Evolutionary conservation across 2,329 filamentous ascomycete genomes (phyloP).

Genomic region (Microcyclospora pomicola): DNA sequence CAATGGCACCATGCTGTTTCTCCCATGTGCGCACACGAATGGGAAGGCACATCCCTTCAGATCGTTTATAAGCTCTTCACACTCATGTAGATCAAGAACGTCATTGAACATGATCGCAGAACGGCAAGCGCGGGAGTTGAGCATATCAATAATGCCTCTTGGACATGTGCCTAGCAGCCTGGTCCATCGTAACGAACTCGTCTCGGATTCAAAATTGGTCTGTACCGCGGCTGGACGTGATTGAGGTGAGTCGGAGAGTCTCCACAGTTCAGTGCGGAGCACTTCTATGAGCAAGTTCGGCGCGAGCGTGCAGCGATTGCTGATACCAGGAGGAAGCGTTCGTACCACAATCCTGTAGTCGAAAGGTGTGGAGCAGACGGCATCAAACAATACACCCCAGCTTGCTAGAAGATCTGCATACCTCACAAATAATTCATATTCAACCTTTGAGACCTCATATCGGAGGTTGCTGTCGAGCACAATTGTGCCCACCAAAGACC

Average conservation of each 20-base stretch:
- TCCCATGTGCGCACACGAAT: constrained; percentile 73
- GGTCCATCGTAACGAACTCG: not conserved
- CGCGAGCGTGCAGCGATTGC: constrained; percentile 60
- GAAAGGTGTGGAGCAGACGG: constrained; percentile 1
- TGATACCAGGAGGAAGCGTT: constrained; percentile 55
- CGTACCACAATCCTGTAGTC: constrained; percentile 30
- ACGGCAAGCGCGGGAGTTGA: constrained; percentile 63
- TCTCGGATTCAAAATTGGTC: not conserved
- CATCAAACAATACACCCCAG: constrained; percentile 64
- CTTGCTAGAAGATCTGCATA: constrained; percentile 44
- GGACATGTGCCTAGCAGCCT: constrained; percentile 41
- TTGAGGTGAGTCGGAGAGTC: constrained; percentile 33
- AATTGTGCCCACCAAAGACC: constrained; percentile 18
- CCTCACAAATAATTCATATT: constrained; percentile 44
- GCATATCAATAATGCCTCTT: constrained; percentile 56
- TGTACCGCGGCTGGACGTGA: not conserved
- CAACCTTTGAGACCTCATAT: constrained; percentile 51
- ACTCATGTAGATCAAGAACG: constrained; percentile 43
- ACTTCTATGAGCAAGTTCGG: constrained; percentile 60
- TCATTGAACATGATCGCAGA: constrained; percentile 86
- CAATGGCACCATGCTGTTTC: constrained; percentile 37
- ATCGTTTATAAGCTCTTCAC: constrained; percentile 40
- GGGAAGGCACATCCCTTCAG: constrained; percentile 56
- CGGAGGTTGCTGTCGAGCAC: constrained; percentile 39
- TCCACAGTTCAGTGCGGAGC: constrained; percentile 62